Conservation (phyloP, 306 rosid species). For the Medicago ruthenica region DNA sequence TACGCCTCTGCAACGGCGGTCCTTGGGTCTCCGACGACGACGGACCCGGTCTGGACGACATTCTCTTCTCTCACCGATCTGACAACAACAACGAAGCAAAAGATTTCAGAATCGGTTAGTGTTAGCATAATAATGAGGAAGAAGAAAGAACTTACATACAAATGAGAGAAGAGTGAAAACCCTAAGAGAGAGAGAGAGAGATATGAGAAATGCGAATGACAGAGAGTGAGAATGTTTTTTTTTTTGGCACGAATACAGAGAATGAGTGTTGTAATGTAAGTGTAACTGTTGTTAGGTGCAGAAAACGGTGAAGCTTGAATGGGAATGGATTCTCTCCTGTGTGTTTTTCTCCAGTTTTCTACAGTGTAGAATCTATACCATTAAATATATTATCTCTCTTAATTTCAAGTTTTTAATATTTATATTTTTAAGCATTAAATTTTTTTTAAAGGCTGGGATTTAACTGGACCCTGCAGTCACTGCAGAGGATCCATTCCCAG, state of each 20-base stretch:
- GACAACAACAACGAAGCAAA: neutral
- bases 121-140: too few species aligned
- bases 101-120: neutral
- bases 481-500: too few species aligned
- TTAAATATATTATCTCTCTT: too few species aligned
- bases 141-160: neutral
- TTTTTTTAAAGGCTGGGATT: too few species aligned
- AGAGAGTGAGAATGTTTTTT: slow-evolving; percentile 2
- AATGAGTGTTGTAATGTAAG: neutral
- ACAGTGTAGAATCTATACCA: too few species aligned
- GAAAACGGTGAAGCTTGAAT: neutral
- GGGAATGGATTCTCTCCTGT: too few species aligned
- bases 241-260: slow-evolving; percentile 11
- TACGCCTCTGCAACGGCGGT: slow-evolving; percentile 69
- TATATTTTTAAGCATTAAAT: too few species aligned
- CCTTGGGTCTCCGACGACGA: slow-evolving; percentile 61
- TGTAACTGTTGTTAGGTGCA: neutral
- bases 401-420: too few species aligned
- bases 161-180: neutral
- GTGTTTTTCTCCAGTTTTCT: too few species aligned
- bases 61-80: slow-evolving; percentile 33
- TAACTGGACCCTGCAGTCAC: too few species aligned
- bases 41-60: slow-evolving; percentile 66
- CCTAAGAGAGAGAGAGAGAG: neutral
- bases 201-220: neutral